Conservation (phyloP, 495 filamentous ascomycete species). For the Hyphodiscus hymeniophilus region DNA sequence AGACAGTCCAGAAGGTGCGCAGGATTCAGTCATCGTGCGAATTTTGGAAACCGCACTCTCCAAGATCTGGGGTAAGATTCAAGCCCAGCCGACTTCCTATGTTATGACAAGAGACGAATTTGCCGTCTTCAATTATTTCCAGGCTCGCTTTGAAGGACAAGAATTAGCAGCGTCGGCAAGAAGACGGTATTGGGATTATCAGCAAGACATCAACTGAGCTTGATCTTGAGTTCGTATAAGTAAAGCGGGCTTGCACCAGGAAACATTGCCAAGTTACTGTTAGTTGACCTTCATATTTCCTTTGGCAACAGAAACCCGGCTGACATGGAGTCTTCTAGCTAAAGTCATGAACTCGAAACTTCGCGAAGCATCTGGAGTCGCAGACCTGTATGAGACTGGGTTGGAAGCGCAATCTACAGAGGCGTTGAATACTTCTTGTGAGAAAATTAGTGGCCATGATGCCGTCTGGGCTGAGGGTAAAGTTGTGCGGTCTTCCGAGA, state of each 20-base stretch:
- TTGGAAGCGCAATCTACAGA: too few relatives aligned
- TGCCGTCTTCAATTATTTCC: constrained; percentile 70
- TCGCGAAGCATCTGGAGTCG: too few relatives aligned
- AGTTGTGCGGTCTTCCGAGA: too few relatives aligned
- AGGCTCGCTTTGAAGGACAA: constrained; percentile 43
- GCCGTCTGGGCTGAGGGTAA: neutral
- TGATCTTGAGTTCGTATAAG: neutral
- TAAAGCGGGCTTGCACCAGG: too few relatives aligned
- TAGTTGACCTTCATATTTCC: too few relatives aligned
- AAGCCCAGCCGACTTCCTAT: constrained; percentile 51
- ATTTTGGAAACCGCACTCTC: constrained; percentile 49
- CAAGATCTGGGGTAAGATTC: constrained; percentile 54
- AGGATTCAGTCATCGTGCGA: constrained; percentile 40
- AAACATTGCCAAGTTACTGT: too few relatives aligned
- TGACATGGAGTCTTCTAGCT: too few relatives aligned
- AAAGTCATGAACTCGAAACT: too few relatives aligned
- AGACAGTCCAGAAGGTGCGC: constrained; percentile 48
- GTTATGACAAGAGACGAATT: constrained; percentile 64
- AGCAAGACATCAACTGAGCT: constrained; percentile 18
- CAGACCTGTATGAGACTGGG: too few relatives aligned
- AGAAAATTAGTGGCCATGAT: neutral
- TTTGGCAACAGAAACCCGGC: too few relatives aligned
- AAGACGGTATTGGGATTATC: constrained; percentile 42
- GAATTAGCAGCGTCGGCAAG: constrained; percentile 34
- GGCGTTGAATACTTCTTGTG: too few relatives aligned